A percentile compares a stretch with the other conserved stretches of the same genome.
Evolutionary conservation across 2,329 filamentous ascomycete species (phyloP).

Genomic region (Pyrenophora graminea): DNA sequence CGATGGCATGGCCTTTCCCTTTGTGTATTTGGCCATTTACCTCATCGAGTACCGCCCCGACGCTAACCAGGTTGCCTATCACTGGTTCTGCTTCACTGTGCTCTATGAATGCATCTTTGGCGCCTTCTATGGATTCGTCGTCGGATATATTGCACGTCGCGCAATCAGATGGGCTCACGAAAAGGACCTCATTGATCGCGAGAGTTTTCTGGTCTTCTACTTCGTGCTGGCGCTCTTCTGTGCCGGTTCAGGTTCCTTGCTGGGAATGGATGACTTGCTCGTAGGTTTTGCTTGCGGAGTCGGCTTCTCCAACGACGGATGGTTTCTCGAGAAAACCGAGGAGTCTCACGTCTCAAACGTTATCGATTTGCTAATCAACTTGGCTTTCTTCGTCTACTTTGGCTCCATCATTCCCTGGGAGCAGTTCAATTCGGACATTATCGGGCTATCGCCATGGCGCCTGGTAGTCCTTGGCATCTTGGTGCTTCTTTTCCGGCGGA

Average conservation of each 20-base stretch:
- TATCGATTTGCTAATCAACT: conserved; percentile 93
- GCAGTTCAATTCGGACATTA: conserved; percentile 72
- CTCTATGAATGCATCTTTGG: conserved; percentile 97
- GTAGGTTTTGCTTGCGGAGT: conserved; percentile 95
- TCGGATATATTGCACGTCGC: conserved; percentile 90
- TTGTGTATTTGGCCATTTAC: conserved; percentile 90
- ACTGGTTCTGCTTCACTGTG: conserved; percentile 89
- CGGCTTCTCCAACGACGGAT: conserved; percentile 99
- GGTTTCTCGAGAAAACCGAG: conserved; percentile 98
- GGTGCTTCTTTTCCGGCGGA: conserved; percentile 92
- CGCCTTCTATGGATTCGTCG: conserved; percentile 79
- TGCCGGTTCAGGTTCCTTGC: conserved; percentile 86
- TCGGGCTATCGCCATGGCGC: conserved; percentile 84
- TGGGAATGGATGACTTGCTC: conserved; percentile 90
- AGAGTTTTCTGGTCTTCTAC: conserved; percentile 98
- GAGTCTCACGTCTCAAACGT: conserved; percentile 99
- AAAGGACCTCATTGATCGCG: conserved; percentile 84
- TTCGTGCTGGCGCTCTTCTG: conserved; percentile 96
- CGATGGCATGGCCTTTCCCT: conserved; percentile 99
- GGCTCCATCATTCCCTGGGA: conserved; percentile 97
- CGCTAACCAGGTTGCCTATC: conserved; percentile 70
- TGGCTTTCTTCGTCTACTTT: conserved; percentile 97
- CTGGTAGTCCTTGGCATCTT: conserved; percentile 92
- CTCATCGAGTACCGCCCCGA: conserved; percentile 79
- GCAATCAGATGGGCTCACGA: conserved; percentile 87